phyloP scores from a whole-genome alignment of 1,284 basidiomycete genomes.

The Melampsora larici-populina region DNA sequence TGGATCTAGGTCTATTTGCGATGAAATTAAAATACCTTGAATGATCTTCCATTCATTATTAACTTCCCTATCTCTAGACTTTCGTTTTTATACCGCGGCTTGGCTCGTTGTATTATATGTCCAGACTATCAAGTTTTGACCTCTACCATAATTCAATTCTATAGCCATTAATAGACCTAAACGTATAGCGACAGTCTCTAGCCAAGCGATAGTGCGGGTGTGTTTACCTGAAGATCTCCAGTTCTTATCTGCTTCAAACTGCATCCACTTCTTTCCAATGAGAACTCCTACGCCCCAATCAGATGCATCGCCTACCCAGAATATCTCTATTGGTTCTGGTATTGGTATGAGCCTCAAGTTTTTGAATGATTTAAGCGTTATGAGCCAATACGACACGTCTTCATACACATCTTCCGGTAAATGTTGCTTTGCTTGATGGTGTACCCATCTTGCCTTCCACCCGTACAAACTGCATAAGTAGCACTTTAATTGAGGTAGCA shows the following conservation, averaged over 20 bases:
- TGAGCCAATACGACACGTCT: too few relatives aligned
- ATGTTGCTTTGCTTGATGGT: too few relatives aligned
- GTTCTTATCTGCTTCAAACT: background rate
- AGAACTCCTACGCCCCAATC: background rate
- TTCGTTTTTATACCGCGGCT: background rate
- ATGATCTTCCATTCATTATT: slow-evolving; percentile 15
- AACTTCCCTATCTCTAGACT: background rate
- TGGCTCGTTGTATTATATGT: background rate
- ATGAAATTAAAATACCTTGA: background rate
- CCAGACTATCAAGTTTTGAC: background rate
- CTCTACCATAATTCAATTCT: background rate
- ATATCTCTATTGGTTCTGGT: background rate
- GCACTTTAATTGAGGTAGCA: background rate
- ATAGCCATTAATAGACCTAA: background rate
- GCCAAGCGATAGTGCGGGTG: background rate
- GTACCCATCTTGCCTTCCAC: background rate
- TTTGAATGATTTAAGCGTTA: too few relatives aligned
- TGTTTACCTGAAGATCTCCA: background rate
- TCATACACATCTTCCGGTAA: too few relatives aligned
- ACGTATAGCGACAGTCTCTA: slow-evolving; percentile 3
- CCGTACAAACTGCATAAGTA: background rate
- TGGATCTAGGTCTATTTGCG: background rate
- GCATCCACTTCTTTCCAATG: background rate
- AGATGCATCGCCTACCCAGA: slow-evolving; percentile 11
- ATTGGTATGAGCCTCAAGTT: too few relatives aligned